phyloP scores from a whole-genome alignment of 2,329 filamentous ascomycete genomes.

The Colletotrichum karsti region DNA sequence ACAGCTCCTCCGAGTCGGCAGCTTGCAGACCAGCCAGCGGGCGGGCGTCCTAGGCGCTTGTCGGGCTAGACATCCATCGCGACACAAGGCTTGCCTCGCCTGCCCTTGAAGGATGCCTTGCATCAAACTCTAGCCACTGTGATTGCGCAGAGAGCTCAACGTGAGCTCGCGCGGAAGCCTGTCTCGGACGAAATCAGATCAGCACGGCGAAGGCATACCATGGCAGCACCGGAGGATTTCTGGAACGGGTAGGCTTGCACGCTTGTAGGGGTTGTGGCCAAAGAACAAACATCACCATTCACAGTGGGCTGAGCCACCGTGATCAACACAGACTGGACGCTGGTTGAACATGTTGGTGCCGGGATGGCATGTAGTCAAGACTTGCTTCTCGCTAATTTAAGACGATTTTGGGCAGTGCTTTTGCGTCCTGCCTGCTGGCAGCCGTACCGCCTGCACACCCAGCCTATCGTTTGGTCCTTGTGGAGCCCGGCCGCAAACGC shows the following conservation, averaged over 20 bases:
- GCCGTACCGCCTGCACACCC: neutral
- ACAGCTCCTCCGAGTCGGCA: neutral
- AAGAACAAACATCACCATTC: neutral
- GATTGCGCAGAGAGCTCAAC: neutral
- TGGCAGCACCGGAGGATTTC: neutral
- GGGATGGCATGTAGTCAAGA: conserved; percentile 2
- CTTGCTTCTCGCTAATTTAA: conserved; percentile 10
- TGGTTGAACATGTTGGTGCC: neutral
- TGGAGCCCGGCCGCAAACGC: neutral
- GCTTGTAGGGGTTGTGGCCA: neutral
- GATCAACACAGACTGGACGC: neutral
- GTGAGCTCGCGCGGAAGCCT: neutral
- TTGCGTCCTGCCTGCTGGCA: neutral
- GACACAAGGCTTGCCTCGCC: neutral
- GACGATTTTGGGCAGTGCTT: neutral
- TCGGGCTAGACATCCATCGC: neutral
- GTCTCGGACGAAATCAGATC: neutral
- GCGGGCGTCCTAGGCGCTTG: neutral
- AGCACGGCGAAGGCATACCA: neutral
- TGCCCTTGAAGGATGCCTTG: neutral
- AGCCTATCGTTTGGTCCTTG: neutral
- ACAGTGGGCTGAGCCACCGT: neutral
- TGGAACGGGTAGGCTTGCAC: neutral
- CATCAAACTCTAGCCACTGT: neutral
- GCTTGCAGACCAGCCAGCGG: neutral